These are phyloP conservation scores for Thinopyrum elongatum DNA, from an alignment of 176 grass and related monocot genomes.

Conservation along the genomic window DNA sequence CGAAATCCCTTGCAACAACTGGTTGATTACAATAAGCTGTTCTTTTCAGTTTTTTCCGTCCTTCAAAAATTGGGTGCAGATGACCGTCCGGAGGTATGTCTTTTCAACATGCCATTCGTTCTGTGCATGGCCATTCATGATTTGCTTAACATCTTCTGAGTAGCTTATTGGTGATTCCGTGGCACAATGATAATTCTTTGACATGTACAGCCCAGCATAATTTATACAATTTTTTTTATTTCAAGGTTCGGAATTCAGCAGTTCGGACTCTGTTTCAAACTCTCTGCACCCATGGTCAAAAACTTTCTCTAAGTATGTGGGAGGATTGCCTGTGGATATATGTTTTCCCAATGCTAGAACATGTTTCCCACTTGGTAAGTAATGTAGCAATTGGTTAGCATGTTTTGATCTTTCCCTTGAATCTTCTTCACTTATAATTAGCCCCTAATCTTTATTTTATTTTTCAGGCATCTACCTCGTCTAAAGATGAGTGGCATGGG, in stretches of 20 bases:
- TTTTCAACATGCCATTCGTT: slow-evolving; percentile 22
- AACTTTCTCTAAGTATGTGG: slow-evolving; percentile 89
- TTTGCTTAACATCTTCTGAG: slow-evolving; percentile 12
- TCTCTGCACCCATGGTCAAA: slow-evolving; percentile 91
- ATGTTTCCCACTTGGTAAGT: slow-evolving; percentile 94
- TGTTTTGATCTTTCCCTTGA: slow-evolving; percentile 14
- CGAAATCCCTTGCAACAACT: slow-evolving; percentile 34
- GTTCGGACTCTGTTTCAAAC: slow-evolving; percentile 93
- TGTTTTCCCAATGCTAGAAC: slow-evolving; percentile 94
- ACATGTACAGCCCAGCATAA: background rate
- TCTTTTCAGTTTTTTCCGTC: slow-evolving; percentile 91
- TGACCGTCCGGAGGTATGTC: slow-evolving; percentile 89
- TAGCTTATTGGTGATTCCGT: slow-evolving; percentile 13
- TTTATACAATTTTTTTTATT: slow-evolving; percentile 16
- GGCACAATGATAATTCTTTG: background rate
- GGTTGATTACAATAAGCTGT: slow-evolving; percentile 84
- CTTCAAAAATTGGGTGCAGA: slow-evolving; percentile 84
- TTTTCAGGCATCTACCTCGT: slow-evolving; percentile 91
- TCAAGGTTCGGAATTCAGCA: slow-evolving; percentile 91
- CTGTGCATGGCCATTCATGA: slow-evolving; percentile 18
- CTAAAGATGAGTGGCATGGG: slow-evolving; percentile 95
- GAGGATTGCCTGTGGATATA: slow-evolving; percentile 93
- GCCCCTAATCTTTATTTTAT: slow-evolving; percentile 28
- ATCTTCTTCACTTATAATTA: slow-evolving; percentile 32
- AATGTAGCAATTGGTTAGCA: slow-evolving; percentile 4